Conservation (phyloP, 306 rosid genomes). For the Medicago ruthenica region DNA sequence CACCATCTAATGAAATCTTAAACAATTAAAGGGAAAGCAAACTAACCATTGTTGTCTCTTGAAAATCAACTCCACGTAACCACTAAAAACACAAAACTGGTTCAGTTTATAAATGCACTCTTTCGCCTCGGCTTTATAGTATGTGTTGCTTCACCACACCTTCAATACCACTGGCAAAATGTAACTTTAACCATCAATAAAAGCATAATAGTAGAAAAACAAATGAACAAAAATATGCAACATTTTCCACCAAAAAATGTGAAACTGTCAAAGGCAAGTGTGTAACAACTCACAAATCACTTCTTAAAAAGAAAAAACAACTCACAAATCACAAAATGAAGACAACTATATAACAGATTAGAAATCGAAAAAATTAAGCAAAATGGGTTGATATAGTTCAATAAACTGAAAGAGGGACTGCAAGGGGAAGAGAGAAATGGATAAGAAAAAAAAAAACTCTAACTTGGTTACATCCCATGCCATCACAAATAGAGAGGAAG, state of each 20-base stretch:
- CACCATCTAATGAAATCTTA: neutral
- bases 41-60: constrained; percentile 19
- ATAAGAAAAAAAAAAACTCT: too few species aligned
- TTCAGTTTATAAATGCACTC: neutral
- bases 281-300: neutral
- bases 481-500: too few species aligned
- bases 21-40: constrained; percentile 9
- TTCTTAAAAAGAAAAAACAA: too few species aligned
- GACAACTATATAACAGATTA: neutral
- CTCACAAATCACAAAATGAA: neutral
- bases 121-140: neutral
- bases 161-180: neutral
- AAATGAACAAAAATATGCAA: neutral
- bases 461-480: too few species aligned
- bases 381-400: neutral
- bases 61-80: constrained; percentile 10
- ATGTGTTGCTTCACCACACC: neutral
- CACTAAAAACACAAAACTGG: neutral
- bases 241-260: neutral
- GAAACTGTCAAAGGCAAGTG: neutral
- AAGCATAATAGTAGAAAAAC: neutral
- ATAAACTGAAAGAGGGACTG: too few species aligned
- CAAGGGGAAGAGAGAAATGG: too few species aligned
- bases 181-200: neutral
- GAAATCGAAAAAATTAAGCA: neutral